Conservation (phyloP, 768 basidiomycete species). For the Cystobasidium tubakii region DNA sequence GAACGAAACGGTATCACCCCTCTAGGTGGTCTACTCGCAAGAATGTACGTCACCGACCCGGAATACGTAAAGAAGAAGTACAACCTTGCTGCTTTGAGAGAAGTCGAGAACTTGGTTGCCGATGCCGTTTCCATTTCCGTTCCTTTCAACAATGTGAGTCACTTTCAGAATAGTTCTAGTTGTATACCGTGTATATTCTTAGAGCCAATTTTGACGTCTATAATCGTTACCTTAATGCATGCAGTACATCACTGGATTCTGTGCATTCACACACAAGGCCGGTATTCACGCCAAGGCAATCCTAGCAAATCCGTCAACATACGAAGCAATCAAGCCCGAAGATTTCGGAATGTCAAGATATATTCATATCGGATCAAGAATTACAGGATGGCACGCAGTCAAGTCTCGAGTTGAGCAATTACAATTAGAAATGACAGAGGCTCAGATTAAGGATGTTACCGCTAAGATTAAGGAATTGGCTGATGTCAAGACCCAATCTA, state of each 20-base stretch:
- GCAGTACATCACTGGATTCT: slow-evolving; percentile 73
- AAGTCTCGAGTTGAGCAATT: slow-evolving; percentile 98
- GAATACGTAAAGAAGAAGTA: slow-evolving; percentile 99
- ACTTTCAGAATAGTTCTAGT: slow-evolving; percentile 55
- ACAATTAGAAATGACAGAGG: slow-evolving; percentile 79
- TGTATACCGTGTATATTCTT: no score
- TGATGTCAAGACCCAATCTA: slow-evolving; percentile 93
- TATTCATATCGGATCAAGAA: slow-evolving; percentile 74
- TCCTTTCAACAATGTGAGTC: slow-evolving; percentile 94
- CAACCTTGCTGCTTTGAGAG: slow-evolving; percentile 92
- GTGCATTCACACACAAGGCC: slow-evolving; percentile 99
- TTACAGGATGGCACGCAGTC: slow-evolving; percentile 91
- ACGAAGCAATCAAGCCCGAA: slow-evolving; percentile 92
- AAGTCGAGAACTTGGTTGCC: slow-evolving; percentile 97
- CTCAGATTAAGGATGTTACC: slow-evolving; percentile 94
- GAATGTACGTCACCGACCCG: slow-evolving; percentile 61
- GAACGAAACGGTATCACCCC: slow-evolving; percentile 99
- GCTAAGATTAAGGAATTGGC: slow-evolving; percentile 99
- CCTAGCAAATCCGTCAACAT: slow-evolving; percentile 96
- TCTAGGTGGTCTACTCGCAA: slow-evolving; percentile 90
- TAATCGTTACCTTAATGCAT: no score
- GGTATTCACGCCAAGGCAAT: slow-evolving; percentile 99
- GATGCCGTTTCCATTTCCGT: slow-evolving; percentile 97
- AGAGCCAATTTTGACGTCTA: no score
- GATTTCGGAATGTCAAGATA: slow-evolving; percentile 97